Conservation (phyloP, 345 rosid species). For the Mangifera indica region DNA sequence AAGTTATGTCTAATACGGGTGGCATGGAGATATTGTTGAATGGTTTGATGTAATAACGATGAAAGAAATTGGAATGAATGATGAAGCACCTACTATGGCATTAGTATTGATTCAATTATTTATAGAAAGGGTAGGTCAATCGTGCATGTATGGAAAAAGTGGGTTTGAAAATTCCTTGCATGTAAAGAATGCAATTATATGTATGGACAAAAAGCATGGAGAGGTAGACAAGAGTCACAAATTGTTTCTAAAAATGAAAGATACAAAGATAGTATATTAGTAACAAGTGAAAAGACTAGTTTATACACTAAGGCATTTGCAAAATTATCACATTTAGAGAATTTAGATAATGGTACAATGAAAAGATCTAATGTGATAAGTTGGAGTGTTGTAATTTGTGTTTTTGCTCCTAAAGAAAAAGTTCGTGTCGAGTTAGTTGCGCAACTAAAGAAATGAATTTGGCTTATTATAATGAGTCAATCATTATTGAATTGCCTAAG, state of each 20-base stretch:
- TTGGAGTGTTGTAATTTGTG: constrained; percentile 69
- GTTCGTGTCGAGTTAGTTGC: too few species aligned
- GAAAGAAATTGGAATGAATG: constrained; percentile 33
- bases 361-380: constrained; percentile 60
- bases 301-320: constrained; percentile 51
- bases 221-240: constrained; percentile 37
- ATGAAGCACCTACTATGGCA: constrained; percentile 54
- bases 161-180: constrained; percentile 58
- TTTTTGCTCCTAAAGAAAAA: constrained; percentile 55
- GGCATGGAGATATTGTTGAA: constrained; percentile 35
- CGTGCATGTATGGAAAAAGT: constrained; percentile 54
- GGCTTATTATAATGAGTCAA: too few species aligned
- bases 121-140: constrained; percentile 34
- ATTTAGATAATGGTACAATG: constrained; percentile 21
- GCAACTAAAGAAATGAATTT: too few species aligned
- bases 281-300: constrained; percentile 57
- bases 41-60: constrained; percentile 52
- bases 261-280: constrained; percentile 60
- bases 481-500: too few species aligned
- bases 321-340: constrained; percentile 47
- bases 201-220: constrained; percentile 57
- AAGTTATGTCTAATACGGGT: constrained; percentile 53
- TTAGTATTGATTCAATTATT: constrained; percentile 38
- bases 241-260: constrained; percentile 43
- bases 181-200: constrained; percentile 51